Conservation (phyloP, 2,329 filamentous ascomycete species). For the Colletotrichum sp. region DNA sequence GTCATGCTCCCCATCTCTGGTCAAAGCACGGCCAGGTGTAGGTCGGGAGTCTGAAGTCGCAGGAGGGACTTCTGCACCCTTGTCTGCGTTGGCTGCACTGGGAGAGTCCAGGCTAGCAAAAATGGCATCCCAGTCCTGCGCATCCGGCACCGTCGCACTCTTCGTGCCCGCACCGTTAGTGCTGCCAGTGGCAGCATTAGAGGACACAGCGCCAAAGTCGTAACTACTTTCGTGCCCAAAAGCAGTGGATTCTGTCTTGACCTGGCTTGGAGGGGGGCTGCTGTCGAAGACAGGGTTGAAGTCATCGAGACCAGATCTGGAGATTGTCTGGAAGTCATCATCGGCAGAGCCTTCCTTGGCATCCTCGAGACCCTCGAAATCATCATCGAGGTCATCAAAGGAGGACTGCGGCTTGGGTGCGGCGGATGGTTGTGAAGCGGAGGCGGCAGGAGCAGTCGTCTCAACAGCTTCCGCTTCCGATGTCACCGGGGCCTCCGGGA, state of each 20-base stretch:
- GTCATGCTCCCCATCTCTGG: conserved; percentile 79
- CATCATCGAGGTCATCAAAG: conserved; percentile 79
- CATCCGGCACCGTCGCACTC: conserved; percentile 43
- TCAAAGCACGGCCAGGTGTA: conserved; percentile 68
- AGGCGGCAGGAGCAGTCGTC: conserved; percentile 25
- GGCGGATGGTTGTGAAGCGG: conserved; percentile 16
- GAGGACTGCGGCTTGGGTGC: conserved; percentile 47
- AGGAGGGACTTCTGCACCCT: conserved; percentile 8
- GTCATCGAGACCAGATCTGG: conserved; percentile 73
- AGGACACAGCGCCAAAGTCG: conserved; percentile 58
- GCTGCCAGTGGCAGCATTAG: conserved; percentile 32
- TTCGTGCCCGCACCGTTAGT: conserved; percentile 43
- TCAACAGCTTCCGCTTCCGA: background rate
- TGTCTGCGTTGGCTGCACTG: conserved; percentile 25
- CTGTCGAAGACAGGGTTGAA: conserved; percentile 86
- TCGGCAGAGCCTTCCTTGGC: conserved; percentile 82
- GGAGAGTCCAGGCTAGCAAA: conserved; percentile 80
- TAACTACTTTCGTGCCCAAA: conserved; percentile 64
- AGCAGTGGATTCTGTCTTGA: conserved; percentile 57
- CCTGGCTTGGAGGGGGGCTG: conserved; percentile 59
- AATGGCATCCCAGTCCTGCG: conserved; percentile 93
- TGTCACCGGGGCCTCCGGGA: background rate
- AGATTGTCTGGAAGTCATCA: conserved; percentile 80
- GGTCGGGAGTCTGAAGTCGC: conserved; percentile 26
- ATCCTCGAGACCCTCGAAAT: conserved; percentile 84